Evolutionary conservation across 2,329 filamentous ascomycete genomes (phyloP).

Genomic region (Emericellopsis atlantica): DNA sequence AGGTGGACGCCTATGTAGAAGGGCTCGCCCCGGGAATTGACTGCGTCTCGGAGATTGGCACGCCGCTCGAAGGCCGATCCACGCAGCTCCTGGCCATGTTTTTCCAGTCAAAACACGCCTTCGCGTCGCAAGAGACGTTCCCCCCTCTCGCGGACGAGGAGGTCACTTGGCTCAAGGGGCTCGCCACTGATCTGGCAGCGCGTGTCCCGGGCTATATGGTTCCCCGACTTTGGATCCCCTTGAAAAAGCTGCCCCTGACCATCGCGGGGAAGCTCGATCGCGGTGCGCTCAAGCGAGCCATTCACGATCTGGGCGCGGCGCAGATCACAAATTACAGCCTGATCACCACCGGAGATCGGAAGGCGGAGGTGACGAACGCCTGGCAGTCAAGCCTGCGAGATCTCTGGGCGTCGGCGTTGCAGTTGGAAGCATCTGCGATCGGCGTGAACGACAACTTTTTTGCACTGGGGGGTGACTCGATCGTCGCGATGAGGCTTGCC

Average conservation of each 20-base stretch:
- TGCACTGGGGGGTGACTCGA: slow-evolving; percentile 29
- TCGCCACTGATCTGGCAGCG: neutral
- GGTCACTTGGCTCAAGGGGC: too few relatives aligned
- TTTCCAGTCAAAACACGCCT: too few relatives aligned
- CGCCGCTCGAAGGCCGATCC: too few relatives aligned
- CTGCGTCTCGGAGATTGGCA: neutral
- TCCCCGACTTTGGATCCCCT: slow-evolving; percentile 14
- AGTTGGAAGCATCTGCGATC: slow-evolving; percentile 12
- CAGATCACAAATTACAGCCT: slow-evolving; percentile 1
- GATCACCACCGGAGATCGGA: neutral
- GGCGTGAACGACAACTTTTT: slow-evolving; percentile 24
- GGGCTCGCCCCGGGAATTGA: neutral
- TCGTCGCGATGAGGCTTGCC: slow-evolving; percentile 30
- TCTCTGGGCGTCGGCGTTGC: slow-evolving; percentile 19
- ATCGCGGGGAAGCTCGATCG: slow-evolving; percentile 17
- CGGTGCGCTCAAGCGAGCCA: slow-evolving; percentile 7
- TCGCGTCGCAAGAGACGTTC: too few relatives aligned
- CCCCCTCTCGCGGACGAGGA: too few relatives aligned
- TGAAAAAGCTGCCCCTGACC: slow-evolving; percentile 12
- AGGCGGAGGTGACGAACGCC: slow-evolving; percentile 9
- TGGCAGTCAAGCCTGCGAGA: slow-evolving; percentile 19
- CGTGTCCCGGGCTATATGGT: slow-evolving; percentile 17
- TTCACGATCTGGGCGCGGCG: slow-evolving; percentile 8
- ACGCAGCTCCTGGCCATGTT: too few relatives aligned
- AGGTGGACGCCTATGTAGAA: neutral